Evolutionary conservation across 1,284 basidiomycete species (phyloP), one percentile per base, ranked within the genome.

Genomic region (Schizophyllum amplum): DNA sequence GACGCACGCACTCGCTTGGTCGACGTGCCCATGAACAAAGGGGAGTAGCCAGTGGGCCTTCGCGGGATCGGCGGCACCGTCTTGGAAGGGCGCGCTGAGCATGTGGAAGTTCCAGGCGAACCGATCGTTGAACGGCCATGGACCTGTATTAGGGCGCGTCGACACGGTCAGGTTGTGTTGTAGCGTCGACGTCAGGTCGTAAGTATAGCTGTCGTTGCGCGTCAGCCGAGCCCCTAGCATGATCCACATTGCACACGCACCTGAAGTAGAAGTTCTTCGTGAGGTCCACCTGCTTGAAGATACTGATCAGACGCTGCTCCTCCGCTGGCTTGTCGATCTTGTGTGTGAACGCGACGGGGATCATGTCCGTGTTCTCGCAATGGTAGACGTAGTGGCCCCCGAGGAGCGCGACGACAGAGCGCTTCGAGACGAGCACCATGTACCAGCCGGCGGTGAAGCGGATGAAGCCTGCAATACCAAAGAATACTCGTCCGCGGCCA

Each of bases 211-310:
- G 63, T 27, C 52, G 46, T 42, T 49, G 52, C 5, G 33, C 15
- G 65, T 47, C 61, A 62, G 21, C 27, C 24, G 24, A 24, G 11
- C 33, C 33, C 17, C 33, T 17, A 42, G 11, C 11, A 9, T 20
- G 15, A 50, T 9, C 13, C 48, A 50, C 11, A 20, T 20, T n/a
- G 46, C 5, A 21, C 5, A 51, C 46, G 24, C 33, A 13, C 92
- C 92, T 95, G 71, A 99, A 99, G 75, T 99, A 99, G 70, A 99
- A 99, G 73, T 99, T 98, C 75, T 99, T 98, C 52, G 90, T 90
- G 76, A 99, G 83, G 65, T 99, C 97, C 3, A 99, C 95, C 69
- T 96, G 93, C 68, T 94, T 94, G 76, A 99, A 99, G n/a, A 91
- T 84, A 60, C 86, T 89, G 71, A 97, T 84, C 46, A 94, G 78